Percentiles rank a stretch among this genome's conserved stretches.
These are phyloP conservation scores for Chimonanthus praecox DNA, from an alignment of 164 flowering plant genomes.

Conservation along the genomic window DNA sequence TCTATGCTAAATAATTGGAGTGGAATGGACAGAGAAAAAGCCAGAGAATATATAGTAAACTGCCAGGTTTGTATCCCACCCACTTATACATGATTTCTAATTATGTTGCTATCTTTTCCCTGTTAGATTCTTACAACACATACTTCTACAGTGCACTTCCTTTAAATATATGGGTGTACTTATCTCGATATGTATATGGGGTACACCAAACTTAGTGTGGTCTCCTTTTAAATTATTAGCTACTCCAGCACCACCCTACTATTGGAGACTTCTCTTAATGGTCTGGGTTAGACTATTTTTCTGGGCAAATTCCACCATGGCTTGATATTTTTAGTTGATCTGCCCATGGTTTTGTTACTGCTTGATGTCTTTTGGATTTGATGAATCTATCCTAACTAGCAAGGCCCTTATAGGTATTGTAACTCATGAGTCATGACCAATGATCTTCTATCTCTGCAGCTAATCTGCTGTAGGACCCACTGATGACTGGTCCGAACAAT, in stretches of 20 bases:
- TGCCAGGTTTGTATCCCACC: slow-evolving; percentile 62
- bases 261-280: background rate
- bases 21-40: slow-evolving; percentile 82
- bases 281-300: background rate
- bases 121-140: background rate
- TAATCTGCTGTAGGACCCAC: background rate
- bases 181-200: background rate
- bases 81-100: background rate
- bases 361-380: background rate
- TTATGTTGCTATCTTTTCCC: slow-evolving; percentile 2
- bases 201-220: background rate
- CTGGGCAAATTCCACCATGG: background rate
- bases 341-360: too few species aligned
- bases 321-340: background rate
- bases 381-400: background rate
- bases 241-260: background rate
- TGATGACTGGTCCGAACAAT: background rate
- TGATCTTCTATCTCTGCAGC: background rate
- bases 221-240: background rate
- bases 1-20: slow-evolving; percentile 78
- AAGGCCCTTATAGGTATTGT: background rate
- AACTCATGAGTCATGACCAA: background rate
- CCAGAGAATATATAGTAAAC: slow-evolving; percentile 62
- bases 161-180: too few species aligned
- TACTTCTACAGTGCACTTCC: too few species aligned